Evolutionary conservation across 2,329 filamentous ascomycete species (phyloP).

Genomic region (Truncatella angustata): DNA sequence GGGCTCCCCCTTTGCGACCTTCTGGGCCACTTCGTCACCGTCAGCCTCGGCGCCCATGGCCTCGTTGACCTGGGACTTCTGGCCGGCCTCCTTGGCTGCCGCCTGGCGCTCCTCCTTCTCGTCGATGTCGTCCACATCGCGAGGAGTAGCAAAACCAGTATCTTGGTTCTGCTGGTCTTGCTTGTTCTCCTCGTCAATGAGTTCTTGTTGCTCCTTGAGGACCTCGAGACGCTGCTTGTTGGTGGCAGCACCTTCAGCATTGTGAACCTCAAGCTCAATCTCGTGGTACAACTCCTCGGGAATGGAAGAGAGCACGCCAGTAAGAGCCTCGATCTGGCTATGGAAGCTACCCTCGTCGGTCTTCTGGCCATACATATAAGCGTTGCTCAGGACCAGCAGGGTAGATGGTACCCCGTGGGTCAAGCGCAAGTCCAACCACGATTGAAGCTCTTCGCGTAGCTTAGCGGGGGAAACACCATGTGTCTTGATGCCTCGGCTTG

Average conservation of each 20-base stretch:
- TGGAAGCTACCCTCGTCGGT: slow-evolving; percentile 78
- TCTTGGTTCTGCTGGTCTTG: slow-evolving; percentile 81
- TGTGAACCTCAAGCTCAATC: slow-evolving; percentile 97
- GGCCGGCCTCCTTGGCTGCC: slow-evolving; percentile 47
- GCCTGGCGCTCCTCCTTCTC: slow-evolving; percentile 73
- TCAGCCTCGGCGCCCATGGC: slow-evolving; percentile 54
- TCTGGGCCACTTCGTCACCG: slow-evolving; percentile 37
- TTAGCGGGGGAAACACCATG: slow-evolving; percentile 87
- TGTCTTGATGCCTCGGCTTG: slow-evolving; percentile 87
- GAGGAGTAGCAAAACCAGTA: slow-evolving; percentile 70
- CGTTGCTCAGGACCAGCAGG: slow-evolving; percentile 91
- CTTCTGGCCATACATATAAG: slow-evolving; percentile 87
- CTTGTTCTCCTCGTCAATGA: slow-evolving; percentile 95
- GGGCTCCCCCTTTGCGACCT: slow-evolving; percentile 21
- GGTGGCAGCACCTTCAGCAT: slow-evolving; percentile 91
- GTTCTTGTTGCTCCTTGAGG: slow-evolving; percentile 94
- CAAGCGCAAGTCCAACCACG: slow-evolving; percentile 91
- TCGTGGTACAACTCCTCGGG: slow-evolving; percentile 99
- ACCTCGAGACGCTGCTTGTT: slow-evolving; percentile 99
- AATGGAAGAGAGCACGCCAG: slow-evolving; percentile 88
- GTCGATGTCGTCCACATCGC: slow-evolving; percentile 90
- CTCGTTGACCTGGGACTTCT: slow-evolving; percentile 50
- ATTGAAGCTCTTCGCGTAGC: slow-evolving; percentile 84
- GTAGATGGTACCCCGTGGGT: slow-evolving; percentile 96
- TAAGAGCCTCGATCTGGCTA: slow-evolving; percentile 88